These are phyloP conservation scores for Hyaloscypha hepaticicola DNA, from an alignment of 495 filamentous ascomycete genomes.

Conservation along the genomic window DNA sequence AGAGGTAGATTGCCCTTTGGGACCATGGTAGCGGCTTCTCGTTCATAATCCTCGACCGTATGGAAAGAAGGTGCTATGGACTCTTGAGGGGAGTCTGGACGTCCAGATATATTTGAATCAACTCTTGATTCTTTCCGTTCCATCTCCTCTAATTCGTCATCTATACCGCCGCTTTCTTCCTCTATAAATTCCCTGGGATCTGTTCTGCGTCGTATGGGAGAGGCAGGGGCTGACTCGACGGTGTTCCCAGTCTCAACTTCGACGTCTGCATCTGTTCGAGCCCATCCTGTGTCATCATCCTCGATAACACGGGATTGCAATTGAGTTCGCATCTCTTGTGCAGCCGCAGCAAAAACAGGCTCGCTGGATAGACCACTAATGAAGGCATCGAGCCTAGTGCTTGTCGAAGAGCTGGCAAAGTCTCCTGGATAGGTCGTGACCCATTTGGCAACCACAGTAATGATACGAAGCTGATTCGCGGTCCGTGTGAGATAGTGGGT, in stretches of 20 bases:
- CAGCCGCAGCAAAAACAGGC: slow-evolving; percentile 75
- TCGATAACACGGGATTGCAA: slow-evolving; percentile 63
- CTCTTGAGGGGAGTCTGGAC: slow-evolving; percentile 31
- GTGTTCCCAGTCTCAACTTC: slow-evolving; percentile 19
- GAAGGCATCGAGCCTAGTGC: slow-evolving; percentile 67
- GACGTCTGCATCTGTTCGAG: slow-evolving; percentile 54
- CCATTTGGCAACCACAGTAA: slow-evolving; percentile 87
- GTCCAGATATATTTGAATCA: slow-evolving; percentile 40
- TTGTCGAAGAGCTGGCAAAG: slow-evolving; percentile 79
- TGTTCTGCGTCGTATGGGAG: slow-evolving; percentile 20
- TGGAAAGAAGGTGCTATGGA: slow-evolving; percentile 51
- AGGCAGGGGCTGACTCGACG: slow-evolving; percentile 21
- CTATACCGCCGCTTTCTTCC: slow-evolving; percentile 41
- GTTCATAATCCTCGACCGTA: slow-evolving; percentile 70
- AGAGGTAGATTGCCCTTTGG: slow-evolving; percentile 59
- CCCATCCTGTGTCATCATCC: slow-evolving; percentile 83
- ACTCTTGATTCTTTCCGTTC: slow-evolving; percentile 44
- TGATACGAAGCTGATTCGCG: slow-evolving; percentile 75
- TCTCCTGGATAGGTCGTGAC: slow-evolving; percentile 88
- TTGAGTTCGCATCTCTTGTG: slow-evolving; percentile 73
- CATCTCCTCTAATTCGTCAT: slow-evolving; percentile 27
- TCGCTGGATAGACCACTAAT: slow-evolving; percentile 64
- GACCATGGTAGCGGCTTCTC: slow-evolving; percentile 64
- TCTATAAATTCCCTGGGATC: slow-evolving; percentile 34
- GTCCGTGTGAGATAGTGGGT: slow-evolving; percentile 65